These are phyloP conservation scores for Kwoniella bestiolae DNA, from an alignment of 768 basidiomycete species.

Conservation along the genomic window DNA sequence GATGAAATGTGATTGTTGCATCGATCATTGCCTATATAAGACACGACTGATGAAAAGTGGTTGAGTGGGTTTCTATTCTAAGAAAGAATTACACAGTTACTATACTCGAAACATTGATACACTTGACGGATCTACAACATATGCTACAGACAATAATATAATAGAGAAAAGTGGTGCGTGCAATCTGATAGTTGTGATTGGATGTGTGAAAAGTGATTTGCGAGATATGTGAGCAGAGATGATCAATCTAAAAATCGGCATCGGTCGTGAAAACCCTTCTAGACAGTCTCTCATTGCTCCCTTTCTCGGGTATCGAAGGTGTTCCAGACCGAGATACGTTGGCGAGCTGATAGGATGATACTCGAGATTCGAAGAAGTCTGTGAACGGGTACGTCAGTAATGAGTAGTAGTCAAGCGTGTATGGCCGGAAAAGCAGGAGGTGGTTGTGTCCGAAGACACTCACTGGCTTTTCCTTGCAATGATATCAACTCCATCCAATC, in stretches of 20 bases:
- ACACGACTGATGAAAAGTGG: background rate
- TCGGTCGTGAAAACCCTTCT: constrained; percentile 56
- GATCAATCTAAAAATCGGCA: constrained; percentile 58
- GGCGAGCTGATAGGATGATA: constrained; percentile 66
- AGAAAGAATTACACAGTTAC: too few relatives aligned
- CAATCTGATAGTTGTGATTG: too few relatives aligned
- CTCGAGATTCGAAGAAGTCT: constrained; percentile 95
- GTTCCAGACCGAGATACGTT: constrained; percentile 54
- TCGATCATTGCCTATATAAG: background rate
- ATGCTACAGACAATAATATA: background rate
- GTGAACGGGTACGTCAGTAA: constrained; percentile 2
- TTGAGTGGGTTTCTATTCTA: background rate
- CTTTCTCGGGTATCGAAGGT: constrained; percentile 10
- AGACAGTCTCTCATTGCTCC: constrained; percentile 17
- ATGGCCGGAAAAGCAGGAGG: background rate
- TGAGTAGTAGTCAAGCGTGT: background rate
- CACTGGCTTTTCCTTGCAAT: constrained; percentile 81
- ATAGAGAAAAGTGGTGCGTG: background rate
- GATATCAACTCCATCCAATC: constrained; percentile 88
- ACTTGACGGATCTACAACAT: background rate
- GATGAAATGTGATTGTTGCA: background rate
- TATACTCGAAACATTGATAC: background rate
- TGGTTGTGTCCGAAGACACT: background rate
- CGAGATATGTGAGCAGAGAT: too few relatives aligned
- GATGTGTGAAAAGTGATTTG: too few relatives aligned